Conservation (phyloP, 2,329 filamentous ascomycete genomes). For the Pezicula carpinea region DNA sequence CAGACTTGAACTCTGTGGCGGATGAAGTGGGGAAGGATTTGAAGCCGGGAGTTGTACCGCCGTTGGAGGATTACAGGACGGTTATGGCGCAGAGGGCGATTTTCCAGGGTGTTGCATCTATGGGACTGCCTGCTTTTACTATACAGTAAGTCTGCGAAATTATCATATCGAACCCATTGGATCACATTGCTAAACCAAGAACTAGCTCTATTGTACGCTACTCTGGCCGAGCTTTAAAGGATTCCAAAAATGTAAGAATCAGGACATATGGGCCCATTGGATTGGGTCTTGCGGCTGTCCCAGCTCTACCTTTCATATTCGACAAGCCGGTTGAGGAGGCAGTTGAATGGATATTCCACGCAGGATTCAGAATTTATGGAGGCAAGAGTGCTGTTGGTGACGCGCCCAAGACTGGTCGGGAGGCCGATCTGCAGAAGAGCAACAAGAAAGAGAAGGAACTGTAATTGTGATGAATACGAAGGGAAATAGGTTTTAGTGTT, state of each 20-base stretch:
- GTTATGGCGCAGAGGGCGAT: conserved; percentile 88
- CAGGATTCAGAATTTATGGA: conserved; percentile 69
- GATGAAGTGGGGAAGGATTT: conserved; percentile 10
- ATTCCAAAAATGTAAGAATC: conserved; percentile 68
- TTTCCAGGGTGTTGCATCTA: conserved; percentile 86
- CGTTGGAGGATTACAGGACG: conserved; percentile 83
- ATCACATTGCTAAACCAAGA: not conserved
- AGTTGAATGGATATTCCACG: conserved; percentile 87
- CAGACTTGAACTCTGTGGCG: conserved; percentile 9
- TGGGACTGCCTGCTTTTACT: conserved; percentile 90
- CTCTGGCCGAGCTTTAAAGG: conserved; percentile 79
- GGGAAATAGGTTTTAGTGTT: too few relatives aligned
- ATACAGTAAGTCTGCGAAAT: conserved; percentile 8
- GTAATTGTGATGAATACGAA: not conserved
- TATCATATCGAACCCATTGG: conserved; percentile 25
- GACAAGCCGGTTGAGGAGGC: conserved; percentile 90
- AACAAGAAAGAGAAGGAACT: conserved; percentile 4
- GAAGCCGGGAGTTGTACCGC: conserved; percentile 48
- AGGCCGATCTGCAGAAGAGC: conserved; percentile 35
- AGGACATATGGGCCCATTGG: conserved; percentile 90
- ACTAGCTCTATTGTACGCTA: conserved; percentile 77
- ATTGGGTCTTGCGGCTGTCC: conserved; percentile 71
- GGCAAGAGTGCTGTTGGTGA: conserved; percentile 53
- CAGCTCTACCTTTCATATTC: conserved; percentile 78
- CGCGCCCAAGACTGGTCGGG: conserved; percentile 48